Evolutionary conservation across 768 basidiomycete species (phyloP).

Genomic region (Suillus cothurnatus): DNA sequence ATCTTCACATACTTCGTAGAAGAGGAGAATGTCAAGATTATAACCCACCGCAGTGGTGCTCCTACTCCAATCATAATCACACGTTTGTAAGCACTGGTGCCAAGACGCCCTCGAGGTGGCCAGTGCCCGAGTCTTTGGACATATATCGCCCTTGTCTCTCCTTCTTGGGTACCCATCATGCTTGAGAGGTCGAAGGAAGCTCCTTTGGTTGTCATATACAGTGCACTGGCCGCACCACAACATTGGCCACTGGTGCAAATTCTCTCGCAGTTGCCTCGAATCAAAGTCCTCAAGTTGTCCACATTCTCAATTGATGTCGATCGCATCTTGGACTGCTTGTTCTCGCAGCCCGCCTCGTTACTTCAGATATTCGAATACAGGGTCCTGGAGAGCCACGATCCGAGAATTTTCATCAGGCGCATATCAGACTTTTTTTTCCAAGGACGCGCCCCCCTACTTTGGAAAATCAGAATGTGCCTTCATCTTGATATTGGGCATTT

Average conservation of each 20-base stretch:
- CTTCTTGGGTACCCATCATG: slow-evolving; percentile 44
- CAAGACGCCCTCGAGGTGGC: slow-evolving; percentile 35
- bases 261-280: slow-evolving; percentile 36
- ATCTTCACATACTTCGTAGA: slow-evolving; percentile 19
- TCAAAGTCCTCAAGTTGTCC: slow-evolving; percentile 34
- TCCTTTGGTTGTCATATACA: slow-evolving; percentile 29
- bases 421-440: slow-evolving; percentile 32
- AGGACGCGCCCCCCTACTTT: slow-evolving; percentile 37
- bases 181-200: slow-evolving; percentile 46
- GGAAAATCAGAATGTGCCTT: slow-evolving; percentile 38
- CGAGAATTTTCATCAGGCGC: slow-evolving; percentile 18
- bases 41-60: neutral
- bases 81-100: slow-evolving; percentile 61
- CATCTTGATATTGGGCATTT: slow-evolving; percentile 36
- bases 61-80: slow-evolving; percentile 48
- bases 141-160: slow-evolving; percentile 35
- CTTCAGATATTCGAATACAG: slow-evolving; percentile 25
- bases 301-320: slow-evolving; percentile 10
- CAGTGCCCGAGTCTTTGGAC: slow-evolving; percentile 33
- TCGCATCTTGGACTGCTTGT: slow-evolving; percentile 23
- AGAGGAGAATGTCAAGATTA: neutral
- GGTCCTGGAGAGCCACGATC: slow-evolving; percentile 21
- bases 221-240: slow-evolving; percentile 30
- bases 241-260: slow-evolving; percentile 32
- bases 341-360: no score